Evolutionary conservation across 805 yeast genomes (phyloP), one percentile per base, ranked within the genome.

Genomic region (Starmera dryadoides): DNA sequence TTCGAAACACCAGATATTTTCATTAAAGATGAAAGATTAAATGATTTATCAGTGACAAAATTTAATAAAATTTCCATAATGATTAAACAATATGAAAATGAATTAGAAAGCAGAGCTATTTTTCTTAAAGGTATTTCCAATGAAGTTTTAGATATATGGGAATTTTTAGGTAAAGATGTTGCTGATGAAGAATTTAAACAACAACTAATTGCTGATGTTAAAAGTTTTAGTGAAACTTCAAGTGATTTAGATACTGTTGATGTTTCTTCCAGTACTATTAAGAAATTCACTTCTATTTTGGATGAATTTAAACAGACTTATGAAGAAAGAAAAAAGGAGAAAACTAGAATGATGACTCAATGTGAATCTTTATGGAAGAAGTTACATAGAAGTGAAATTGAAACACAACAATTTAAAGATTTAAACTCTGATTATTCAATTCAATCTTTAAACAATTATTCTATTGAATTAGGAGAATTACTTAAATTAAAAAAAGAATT

Each of bases 401-500:
- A 64, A 38, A 52, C 65, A n/a, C 60, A 58, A 9, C 48, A 53
- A 0, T 81, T 83, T 46, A 50, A 59, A 15, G 40, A 44, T 0
- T 37, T 48, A 0, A 76, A 82, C 45, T 58, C 63, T 15, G 64
- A 70, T 6, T 58, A 85, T 18, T 73, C 78, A 3, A 61, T 63
- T 20, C 37, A 50, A 1, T 68, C 77, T 2, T 46, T 86, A n/a
- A 48, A 58, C 15, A 73, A 72, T 19, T 75, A 80, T 43, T 69
- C 74, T 38, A 45, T 47, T 21, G 88, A 87, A 48, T 55, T 81
- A 38, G 66, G 66, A 15, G 68, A 84, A 40, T 65, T 89, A 21
- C 69, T 73, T 35, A 60, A 65, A 21, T 75, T 78, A 58, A 78
- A 91, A 48, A 71, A 77, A 22, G 70, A 75, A 40, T 73, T 74